phyloP scores from a whole-genome alignment of 345 rosid species.

The Adansonia digitata region DNA sequence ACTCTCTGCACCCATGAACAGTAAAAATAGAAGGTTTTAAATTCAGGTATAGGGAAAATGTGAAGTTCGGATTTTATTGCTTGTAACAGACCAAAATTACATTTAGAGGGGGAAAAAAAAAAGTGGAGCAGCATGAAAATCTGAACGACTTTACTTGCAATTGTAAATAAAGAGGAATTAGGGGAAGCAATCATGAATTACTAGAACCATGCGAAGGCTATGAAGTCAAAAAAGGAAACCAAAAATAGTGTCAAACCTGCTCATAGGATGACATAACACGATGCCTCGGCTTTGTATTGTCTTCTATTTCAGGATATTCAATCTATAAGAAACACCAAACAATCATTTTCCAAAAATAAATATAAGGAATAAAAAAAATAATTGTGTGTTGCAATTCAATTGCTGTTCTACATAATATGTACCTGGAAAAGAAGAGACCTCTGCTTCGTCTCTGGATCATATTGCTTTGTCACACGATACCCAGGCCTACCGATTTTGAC shows the following conservation, averaged over 20 bases:
- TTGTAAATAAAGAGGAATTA: neutral
- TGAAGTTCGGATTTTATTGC: neutral
- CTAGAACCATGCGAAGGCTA: neutral
- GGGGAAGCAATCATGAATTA: neutral
- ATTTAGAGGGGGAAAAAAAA: too few species aligned
- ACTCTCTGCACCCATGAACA: constrained; percentile 50
- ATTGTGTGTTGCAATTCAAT: neutral
- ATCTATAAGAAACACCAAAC: constrained; percentile 39
- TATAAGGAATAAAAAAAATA: neutral
- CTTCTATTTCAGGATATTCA: constrained; percentile 98
- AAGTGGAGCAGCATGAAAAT: neutral
- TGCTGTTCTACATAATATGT: neutral
- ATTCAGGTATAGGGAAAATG: neutral
- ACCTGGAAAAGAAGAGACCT: constrained; percentile 96
- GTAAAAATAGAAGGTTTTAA: neutral
- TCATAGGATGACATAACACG: constrained; percentile 96
- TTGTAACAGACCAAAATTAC: neutral
- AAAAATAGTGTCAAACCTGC: constrained; percentile 48
- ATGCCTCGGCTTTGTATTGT: constrained; percentile 75
- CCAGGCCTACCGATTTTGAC: constrained; percentile 99
- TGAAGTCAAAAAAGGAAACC: neutral
- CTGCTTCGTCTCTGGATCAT: constrained; percentile 86
- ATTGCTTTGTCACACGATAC: constrained; percentile 90
- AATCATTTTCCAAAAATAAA: neutral
- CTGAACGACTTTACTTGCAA: neutral